Evolutionary conservation across 2,329 filamentous ascomycete genomes (phyloP).

Genomic region (Blumeriella jaapii): DNA sequence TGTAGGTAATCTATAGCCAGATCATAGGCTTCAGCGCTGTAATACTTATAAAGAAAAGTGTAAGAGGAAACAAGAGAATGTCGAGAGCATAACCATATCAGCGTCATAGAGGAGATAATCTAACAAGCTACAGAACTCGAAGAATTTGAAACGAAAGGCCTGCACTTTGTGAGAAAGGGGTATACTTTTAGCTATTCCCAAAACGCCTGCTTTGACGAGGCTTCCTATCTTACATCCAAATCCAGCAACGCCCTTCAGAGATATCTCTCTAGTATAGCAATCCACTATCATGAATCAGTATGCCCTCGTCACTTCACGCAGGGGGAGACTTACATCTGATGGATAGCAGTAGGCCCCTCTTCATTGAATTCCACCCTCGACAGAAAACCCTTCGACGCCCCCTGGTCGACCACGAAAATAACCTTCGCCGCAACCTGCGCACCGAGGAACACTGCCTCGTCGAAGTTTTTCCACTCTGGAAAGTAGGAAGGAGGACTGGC

Average conservation of each 20-base stretch:
- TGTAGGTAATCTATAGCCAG: too few species aligned
- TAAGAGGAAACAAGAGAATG: too few species aligned
- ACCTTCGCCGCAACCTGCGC: constrained; percentile 63
- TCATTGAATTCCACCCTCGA: constrained; percentile 37
- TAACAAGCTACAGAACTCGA: too few species aligned
- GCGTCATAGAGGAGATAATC: too few species aligned
- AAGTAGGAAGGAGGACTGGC: constrained; percentile 61
- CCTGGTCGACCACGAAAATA: constrained; percentile 57
- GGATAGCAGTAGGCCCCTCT: constrained; percentile 27
- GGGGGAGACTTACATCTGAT: constrained; percentile 25
- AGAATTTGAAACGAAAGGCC: too few species aligned
- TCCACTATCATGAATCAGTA: constrained; percentile 5
- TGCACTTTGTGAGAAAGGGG: constrained; percentile 4
- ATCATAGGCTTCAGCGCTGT: too few species aligned
- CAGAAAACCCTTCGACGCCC: constrained; percentile 52
- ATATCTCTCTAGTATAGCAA: constrained; percentile 8
- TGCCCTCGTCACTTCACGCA: neutral
- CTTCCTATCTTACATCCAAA: constrained; percentile 6
- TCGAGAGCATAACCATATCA: too few species aligned
- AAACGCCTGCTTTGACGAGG: constrained; percentile 3
- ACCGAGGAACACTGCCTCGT: constrained; percentile 59
- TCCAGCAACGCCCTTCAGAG: constrained; percentile 2
- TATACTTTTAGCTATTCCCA: constrained; percentile 10
- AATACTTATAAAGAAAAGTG: too few species aligned
- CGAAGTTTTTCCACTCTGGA: constrained; percentile 45